Base-by-base conservation (phyloP, 2,329 filamentous ascomycete genomes). In the Rutstroemia sydowiana region DNA sequence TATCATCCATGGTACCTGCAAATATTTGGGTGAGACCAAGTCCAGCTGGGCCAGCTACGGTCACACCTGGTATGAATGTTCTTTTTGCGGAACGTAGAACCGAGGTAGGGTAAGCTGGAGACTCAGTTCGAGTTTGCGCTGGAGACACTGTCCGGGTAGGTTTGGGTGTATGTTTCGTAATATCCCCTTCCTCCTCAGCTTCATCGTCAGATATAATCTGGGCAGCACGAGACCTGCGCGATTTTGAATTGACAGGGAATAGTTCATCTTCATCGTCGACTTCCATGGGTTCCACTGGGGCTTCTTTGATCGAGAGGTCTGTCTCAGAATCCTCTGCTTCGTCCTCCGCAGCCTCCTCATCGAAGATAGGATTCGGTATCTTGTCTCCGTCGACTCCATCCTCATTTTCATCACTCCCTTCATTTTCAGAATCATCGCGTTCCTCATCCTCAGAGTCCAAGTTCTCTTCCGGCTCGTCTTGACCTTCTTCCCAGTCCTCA, bases 1-100 rank as follows among this genome's bases (percentile, higher is more conserved):
- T 73, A 34, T 79, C 82, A 44, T 87, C 89, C 81, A 96, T 86
- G 1, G 90, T 95, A 11, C 88, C 88, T 5, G 87, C 87, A 65
- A 95, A 96, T 56, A 93, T 92, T 62, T 95, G 91, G 0, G 89
- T 95, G 41, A 95, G 75, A 9, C 88, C 87, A 39, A 95, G 71
- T 2, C 81, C 82, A 32, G 80, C 81, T 20, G 80, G 75, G 0
- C 75, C 78, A 6, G 75, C 68, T 3, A 84, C 74, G 2, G 83
- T 79, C 18, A 88, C 70, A 1, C 82, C 84, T 3, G 85, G 85
- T 53, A 88, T 85, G 59, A 85, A 85, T 0, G 73, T 77, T 68
- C 86, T 87, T 54, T 77, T 83, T 2, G 82, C 82, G 3, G 82
- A 86, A 37, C 83, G 78, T n/a, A 85, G 66, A 2, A 85, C 79